phyloP scores from a whole-genome alignment of 2,329 filamentous ascomycete species.

The Ceratocystis papillata region DNA sequence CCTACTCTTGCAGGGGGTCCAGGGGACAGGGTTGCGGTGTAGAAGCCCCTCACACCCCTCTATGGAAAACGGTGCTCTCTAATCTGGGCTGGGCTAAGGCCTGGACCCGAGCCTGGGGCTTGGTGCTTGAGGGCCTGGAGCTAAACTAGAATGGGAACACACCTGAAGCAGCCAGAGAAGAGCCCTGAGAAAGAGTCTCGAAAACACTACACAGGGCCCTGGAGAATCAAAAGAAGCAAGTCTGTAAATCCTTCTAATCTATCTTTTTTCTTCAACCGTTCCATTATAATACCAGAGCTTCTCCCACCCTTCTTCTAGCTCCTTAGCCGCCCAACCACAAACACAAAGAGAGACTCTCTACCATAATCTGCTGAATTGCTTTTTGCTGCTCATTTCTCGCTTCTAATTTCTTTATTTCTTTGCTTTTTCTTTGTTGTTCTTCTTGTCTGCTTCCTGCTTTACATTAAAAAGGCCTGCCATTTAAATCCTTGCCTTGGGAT shows the following conservation, averaged over 20 bases:
- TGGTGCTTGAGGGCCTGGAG: neutral
- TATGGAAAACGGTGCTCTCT: neutral
- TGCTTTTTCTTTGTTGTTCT: neutral
- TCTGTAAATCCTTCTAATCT: neutral
- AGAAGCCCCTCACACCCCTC: constrained; percentile 1
- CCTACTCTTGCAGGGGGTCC: neutral
- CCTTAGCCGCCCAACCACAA: constrained; percentile 13
- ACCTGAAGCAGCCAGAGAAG: neutral
- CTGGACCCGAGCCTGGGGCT: neutral
- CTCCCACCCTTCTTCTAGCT: constrained; percentile 9
- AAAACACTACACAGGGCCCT: neutral
- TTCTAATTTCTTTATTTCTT: constrained; percentile 19
- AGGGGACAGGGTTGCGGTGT: neutral
- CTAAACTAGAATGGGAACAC: neutral
- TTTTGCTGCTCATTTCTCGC: constrained; percentile 16
- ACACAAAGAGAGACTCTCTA: constrained; percentile 7
- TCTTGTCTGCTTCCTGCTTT: constrained; percentile 7
- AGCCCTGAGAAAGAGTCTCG: neutral
- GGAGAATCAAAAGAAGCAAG: neutral
- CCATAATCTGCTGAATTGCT: neutral
- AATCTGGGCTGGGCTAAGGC: neutral
- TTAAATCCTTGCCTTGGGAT: neutral
- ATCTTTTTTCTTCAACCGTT: constrained; percentile 1
- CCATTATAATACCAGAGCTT: constrained; percentile 21
- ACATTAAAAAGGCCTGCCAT: constrained; percentile 3